Evolutionary conservation across 768 basidiomycete genomes (phyloP).

Genomic region (Hygrophorus russula): DNA sequence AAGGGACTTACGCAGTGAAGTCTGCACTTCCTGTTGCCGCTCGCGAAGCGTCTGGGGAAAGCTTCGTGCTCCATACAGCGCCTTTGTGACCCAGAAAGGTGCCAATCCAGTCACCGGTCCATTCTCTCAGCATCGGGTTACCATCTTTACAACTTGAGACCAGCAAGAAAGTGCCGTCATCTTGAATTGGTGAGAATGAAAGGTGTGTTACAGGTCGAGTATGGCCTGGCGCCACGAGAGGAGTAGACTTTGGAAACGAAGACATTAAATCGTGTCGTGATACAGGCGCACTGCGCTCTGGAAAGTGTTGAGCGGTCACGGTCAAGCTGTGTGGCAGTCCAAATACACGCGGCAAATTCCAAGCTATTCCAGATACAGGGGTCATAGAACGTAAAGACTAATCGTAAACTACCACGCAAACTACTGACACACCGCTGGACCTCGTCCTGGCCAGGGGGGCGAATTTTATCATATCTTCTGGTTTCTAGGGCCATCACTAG

Average conservation of each 20-base stretch:
- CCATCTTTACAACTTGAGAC: conserved; percentile 99
- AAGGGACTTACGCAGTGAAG: conserved; percentile 77
- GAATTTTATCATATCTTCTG: too few relatives aligned
- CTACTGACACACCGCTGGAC: too few relatives aligned
- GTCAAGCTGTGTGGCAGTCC: neutral
- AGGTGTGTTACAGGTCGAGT: conserved; percentile 88
- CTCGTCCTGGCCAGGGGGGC: too few relatives aligned
- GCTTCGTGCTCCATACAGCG: conserved; percentile 94
- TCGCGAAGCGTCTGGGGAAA: conserved; percentile 73
- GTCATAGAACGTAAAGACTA: too few relatives aligned
- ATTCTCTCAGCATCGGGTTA: conserved; percentile 91
- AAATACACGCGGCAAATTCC: too few relatives aligned
- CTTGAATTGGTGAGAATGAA: conserved; percentile 78
- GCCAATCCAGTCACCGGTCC: conserved; percentile 99
- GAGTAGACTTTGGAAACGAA: conserved; percentile 52
- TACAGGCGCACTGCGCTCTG: conserved; percentile 48
- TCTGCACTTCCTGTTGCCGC: conserved; percentile 94
- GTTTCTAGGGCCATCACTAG: too few relatives aligned
- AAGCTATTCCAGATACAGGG: too few relatives aligned
- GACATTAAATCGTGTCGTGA: conserved; percentile 42
- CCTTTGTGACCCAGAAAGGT: conserved; percentile 86
- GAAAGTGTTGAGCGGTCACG: conserved; percentile 15
- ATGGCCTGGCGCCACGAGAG: conserved; percentile 78
- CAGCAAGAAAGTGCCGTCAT: conserved; percentile 80
- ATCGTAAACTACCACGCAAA: too few relatives aligned